These are phyloP conservation scores for Jimgerdemannia flammicorona DNA, from an alignment of 192 early-diverging fungal genomes.

Conservation along the genomic window DNA sequence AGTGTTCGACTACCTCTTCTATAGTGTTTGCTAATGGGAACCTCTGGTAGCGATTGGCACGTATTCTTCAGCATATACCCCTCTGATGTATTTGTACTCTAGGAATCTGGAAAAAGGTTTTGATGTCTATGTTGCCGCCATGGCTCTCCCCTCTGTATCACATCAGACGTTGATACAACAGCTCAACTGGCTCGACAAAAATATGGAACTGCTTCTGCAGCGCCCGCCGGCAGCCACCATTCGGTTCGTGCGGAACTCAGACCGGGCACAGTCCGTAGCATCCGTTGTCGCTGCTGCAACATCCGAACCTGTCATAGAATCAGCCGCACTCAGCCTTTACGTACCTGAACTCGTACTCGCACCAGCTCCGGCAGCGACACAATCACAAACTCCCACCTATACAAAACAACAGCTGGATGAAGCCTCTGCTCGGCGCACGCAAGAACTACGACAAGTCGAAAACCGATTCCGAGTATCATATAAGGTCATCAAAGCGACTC, in stretches of 20 bases:
- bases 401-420: conserved; percentile 5
- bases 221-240: conserved; percentile 45
- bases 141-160: neutral
- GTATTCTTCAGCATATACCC: too few relatives aligned
- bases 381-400: neutral
- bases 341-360: neutral
- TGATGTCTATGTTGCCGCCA: conserved; percentile 24
- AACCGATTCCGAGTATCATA: conserved; percentile 13
- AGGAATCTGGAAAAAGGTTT: conserved; percentile 58
- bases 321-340: too few relatives aligned
- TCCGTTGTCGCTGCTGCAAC: neutral
- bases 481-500: neutral
- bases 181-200: conserved; percentile 57
- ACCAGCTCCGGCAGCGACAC: neutral
- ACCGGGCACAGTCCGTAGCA: neutral
- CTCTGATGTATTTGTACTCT: neutral
- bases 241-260: conserved; percentile 17
- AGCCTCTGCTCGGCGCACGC: conserved; percentile 9
- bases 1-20: neutral
- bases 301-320: neutral
- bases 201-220: conserved; percentile 60
- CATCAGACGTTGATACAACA: conserved; percentile 33
- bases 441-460: conserved; percentile 14
- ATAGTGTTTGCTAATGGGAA: neutral
- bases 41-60: too few relatives aligned